Conservation (phyloP, 805 yeast genomes). For the Candida tibetensis region DNA sequence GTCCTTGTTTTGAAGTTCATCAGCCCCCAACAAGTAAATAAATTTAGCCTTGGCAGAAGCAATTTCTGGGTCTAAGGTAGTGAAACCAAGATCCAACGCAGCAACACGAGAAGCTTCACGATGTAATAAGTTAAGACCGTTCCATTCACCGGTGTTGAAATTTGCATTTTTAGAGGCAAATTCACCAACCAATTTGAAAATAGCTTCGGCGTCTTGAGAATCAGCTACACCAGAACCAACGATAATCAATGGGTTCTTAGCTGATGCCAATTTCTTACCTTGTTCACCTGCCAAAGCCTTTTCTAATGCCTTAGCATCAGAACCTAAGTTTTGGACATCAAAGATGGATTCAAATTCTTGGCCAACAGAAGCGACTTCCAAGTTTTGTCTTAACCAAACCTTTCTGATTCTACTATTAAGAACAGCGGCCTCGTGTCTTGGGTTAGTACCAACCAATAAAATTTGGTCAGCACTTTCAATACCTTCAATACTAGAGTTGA, state of each 20-base stretch:
- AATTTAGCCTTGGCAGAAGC: conserved; percentile 60
- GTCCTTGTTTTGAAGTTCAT: conserved; percentile 65
- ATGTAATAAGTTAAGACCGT: conserved; percentile 75
- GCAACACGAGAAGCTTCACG: conserved; percentile 88
- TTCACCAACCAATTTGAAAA: conserved; percentile 57
- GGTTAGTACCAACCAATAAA: conserved; percentile 79
- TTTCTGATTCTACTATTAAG: conserved; percentile 80
- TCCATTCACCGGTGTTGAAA: conserved; percentile 73
- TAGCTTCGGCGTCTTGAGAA: conserved; percentile 58
- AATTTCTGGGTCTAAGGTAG: conserved; percentile 46
- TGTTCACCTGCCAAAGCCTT: conserved; percentile 62
- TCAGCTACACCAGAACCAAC: conserved; percentile 80
- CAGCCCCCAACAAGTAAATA: conserved; percentile 80
- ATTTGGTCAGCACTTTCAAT: conserved; percentile 82
- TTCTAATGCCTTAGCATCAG: conserved; percentile 52
- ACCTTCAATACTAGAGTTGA: conserved; percentile 77
- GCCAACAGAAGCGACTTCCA: conserved; percentile 73
- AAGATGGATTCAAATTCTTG: conserved; percentile 77
- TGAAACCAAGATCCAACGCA: conserved; percentile 82
- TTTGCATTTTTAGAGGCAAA: conserved; percentile 55
- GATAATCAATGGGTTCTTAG: conserved; percentile 73
- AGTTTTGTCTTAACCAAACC: conserved; percentile 66
- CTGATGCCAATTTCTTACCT: conserved; percentile 64
- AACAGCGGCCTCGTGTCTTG: conserved; percentile 88
- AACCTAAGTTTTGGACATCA: conserved; percentile 61